phyloP scores from a whole-genome alignment of 2,329 filamentous ascomycete genomes.

The Chaetomium globosum region DNA sequence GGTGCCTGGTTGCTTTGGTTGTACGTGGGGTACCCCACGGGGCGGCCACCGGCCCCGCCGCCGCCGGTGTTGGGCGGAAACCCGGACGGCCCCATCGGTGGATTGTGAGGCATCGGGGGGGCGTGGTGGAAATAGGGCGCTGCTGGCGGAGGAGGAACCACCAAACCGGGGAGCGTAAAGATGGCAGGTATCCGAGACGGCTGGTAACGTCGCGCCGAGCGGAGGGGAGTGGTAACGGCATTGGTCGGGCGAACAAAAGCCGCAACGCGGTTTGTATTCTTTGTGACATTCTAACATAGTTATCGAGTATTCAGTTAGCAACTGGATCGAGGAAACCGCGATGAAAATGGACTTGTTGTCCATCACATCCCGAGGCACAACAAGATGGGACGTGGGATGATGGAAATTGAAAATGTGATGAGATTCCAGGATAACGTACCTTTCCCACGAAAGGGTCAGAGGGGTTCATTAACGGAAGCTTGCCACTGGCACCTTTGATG shows the following conservation, averaged over 20 bases:
- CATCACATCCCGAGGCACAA: background rate
- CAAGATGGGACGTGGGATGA: background rate
- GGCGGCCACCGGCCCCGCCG: background rate
- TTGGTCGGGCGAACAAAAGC: background rate
- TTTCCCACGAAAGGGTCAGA: background rate
- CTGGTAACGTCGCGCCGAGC: background rate
- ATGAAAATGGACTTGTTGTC: background rate
- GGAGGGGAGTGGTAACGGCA: background rate
- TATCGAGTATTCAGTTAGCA: background rate
- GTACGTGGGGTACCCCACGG: background rate
- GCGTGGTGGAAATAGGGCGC: background rate
- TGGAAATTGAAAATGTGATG: background rate
- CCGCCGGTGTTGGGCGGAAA: background rate
- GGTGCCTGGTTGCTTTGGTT: background rate
- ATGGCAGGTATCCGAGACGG: background rate
- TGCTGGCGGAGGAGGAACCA: background rate
- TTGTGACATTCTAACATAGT: background rate
- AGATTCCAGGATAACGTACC: background rate
- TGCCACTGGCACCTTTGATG: background rate
- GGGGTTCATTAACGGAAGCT: background rate
- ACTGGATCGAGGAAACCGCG: background rate
- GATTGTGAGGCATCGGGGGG: background rate
- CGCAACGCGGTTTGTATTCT: background rate
- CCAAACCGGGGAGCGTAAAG: background rate
- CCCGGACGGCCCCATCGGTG: background rate